Evolutionary conservation across 176 grass and related monocot species (phyloP), one percentile per base, ranked within the genome.

Genomic region (Paspalum notatum): DNA sequence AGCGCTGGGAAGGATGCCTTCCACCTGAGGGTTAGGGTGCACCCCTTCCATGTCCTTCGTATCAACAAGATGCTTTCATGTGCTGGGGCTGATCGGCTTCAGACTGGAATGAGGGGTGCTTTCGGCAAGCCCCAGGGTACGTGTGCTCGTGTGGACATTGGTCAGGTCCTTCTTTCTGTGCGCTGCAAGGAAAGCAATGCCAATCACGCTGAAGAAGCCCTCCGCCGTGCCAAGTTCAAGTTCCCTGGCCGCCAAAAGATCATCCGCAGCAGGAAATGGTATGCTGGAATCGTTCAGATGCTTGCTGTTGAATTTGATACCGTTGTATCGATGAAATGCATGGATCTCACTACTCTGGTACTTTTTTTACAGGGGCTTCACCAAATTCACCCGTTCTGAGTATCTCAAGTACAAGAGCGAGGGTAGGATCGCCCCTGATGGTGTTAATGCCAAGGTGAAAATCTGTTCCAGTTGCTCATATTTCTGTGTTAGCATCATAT

Each of bases 1-100:
- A 71, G 46, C 43, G 76, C 60, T 11, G 76, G 76, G 5, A 89
- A 89, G 75, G 87, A 81, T 56, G 68, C 82, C 13, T 89, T 85
- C 87, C 87, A 89, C 76, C 53, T 85, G 2, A 26, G 82, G 42
- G 61, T 87, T 24, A n/a, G 87, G 18, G 82, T 81, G 16, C 87
- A 89, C 62, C 69, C 82, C 0, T 89, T 81, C 68, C 70, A 85
- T 39, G 87, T 85, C 12, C 49, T 89, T 14, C 40, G 69, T 13
- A 89, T 82, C 82, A 77, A 85, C 62, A 85, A 85, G 62, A 89
- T 82, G 87, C 68, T 81, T 59, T 77, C 82, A 11, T 82, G 77
- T 70, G 82, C 82, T 0, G 87, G 87, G 85, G 77, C 71, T 76
- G 82, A 89, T 89, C 75, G 82, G 62, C 87, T 89, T 70, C 87